Conservation (phyloP, 75 land plant species). For the Cunninghamia lanceolata region DNA sequence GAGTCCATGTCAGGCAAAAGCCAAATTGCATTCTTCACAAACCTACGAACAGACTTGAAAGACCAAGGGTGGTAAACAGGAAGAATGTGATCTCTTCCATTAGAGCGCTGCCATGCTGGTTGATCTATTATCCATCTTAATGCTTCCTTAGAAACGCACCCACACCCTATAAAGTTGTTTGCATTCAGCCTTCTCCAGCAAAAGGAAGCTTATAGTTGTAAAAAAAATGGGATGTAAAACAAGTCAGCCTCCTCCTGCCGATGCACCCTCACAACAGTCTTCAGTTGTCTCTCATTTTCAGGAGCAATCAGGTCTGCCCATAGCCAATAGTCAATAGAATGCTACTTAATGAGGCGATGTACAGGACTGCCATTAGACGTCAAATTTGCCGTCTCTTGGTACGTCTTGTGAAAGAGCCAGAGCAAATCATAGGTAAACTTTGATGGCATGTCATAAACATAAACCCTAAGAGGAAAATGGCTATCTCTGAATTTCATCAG, state of each 20-base stretch:
- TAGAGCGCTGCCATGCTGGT: slow-evolving; percentile 85
- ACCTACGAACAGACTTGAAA: slow-evolving; percentile 75
- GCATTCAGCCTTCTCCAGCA: slow-evolving; percentile 79
- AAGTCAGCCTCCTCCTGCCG: slow-evolving; percentile 81
- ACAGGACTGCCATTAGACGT: slow-evolving; percentile 97
- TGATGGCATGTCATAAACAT: slow-evolving; percentile 89
- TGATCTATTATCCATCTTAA: no score
- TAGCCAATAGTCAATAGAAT: slow-evolving; percentile 87
- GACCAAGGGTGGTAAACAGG: slow-evolving; percentile 98
- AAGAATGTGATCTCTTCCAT: slow-evolving; percentile 87
- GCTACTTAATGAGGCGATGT: slow-evolving; percentile 92
- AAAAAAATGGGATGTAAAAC: slow-evolving; percentile 95
- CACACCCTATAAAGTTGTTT: slow-evolving; percentile 94
- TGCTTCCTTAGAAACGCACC: slow-evolving; percentile 48
- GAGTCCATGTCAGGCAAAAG: slow-evolving; percentile 95
- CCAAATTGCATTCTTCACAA: slow-evolving; percentile 86
- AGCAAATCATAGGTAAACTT: slow-evolving; percentile 91
- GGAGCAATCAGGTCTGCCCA: slow-evolving; percentile 91
- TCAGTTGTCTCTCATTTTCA: slow-evolving; percentile 63
- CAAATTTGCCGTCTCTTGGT: slow-evolving; percentile 62
- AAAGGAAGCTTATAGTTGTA: slow-evolving; percentile 93
- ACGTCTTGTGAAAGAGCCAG: slow-evolving; percentile 62
- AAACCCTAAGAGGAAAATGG: slow-evolving; percentile 42
- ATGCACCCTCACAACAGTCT: slow-evolving; percentile 68
- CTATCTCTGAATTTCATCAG: slow-evolving; percentile 14